Percentiles rank a stretch among this genome's conserved stretches.
phyloP scores from a whole-genome alignment of 495 filamentous ascomycete genomes.

The Umbilicaria muhlenbergii region DNA sequence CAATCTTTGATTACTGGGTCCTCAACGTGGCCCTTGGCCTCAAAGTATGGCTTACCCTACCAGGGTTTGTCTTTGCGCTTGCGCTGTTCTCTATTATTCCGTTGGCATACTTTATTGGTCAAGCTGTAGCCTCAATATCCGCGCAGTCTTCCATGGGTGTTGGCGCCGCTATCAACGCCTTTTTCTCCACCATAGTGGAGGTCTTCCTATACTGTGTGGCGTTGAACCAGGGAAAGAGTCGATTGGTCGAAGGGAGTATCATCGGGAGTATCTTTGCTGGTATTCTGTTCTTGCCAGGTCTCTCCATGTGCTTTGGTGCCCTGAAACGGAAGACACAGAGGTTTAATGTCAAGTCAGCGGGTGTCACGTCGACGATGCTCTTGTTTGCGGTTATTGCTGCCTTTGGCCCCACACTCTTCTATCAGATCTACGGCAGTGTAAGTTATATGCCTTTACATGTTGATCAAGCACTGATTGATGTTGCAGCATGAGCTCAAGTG shows the following conservation, averaged over 20 bases:
- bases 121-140: conserved; percentile 97
- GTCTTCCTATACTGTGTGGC: conserved; percentile 97
- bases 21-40: conserved; percentile 51
- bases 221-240: conserved; percentile 79
- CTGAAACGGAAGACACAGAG: conserved; percentile 96
- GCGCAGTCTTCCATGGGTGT: conserved; percentile 99
- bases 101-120: conserved; percentile 97
- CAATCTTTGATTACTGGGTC: conserved; percentile 81
- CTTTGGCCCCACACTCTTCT: conserved; percentile 97
- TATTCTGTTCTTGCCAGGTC: conserved; percentile 86
- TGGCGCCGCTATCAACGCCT: conserved; percentile 93
- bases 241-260: conserved; percentile 89
- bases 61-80: conserved; percentile 71
- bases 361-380: conserved; percentile 96
- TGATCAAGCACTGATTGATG: conserved; percentile 18
- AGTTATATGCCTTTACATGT: conserved; percentile 18
- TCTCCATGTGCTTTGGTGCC: conserved; percentile 98
- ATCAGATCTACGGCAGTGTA: conserved; percentile 94
- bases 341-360: conserved; percentile 94
- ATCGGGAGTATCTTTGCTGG: conserved; percentile 97
- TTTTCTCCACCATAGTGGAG: conserved; percentile 97
- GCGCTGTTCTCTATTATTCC: conserved; percentile 88
- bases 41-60: conserved; percentile 53
- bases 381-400: conserved; percentile 93
- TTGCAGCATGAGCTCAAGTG: conserved; percentile 80